Evolutionary conservation across 306 rosid genomes (phyloP).

Genomic region (Phaseolus lunatus): DNA sequence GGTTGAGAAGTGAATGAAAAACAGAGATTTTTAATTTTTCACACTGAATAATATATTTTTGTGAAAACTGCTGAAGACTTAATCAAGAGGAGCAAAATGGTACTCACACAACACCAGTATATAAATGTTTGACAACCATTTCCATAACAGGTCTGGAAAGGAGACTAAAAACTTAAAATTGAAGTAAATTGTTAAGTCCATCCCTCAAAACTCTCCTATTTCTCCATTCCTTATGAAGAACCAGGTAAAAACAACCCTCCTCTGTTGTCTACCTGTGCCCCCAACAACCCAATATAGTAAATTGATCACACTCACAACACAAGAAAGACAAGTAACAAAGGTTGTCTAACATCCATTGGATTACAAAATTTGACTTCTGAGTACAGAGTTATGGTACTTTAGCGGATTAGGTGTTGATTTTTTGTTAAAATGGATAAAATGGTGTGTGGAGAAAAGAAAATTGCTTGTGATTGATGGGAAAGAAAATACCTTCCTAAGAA

Average conservation of each 20-base stretch:
- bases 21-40: neutral
- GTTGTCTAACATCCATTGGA: neutral
- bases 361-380: neutral
- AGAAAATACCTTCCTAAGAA: constrained; percentile 83
- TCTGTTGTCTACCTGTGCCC: too few species aligned
- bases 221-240: too few species aligned
- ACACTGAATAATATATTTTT: neutral
- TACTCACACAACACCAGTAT: neutral
- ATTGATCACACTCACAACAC: too few species aligned
- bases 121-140: neutral
- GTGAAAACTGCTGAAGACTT: neutral
- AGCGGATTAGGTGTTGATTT: neutral
- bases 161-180: neutral
- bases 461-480: neutral
- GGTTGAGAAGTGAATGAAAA: constrained; percentile 11
- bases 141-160: neutral
- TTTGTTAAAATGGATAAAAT: neutral
- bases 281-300: too few species aligned
- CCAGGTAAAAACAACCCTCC: too few species aligned
- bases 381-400: neutral
- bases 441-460: too few species aligned
- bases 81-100: neutral
- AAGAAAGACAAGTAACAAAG: neutral
- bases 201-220: too few species aligned
- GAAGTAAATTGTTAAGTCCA: neutral